These are phyloP conservation scores for Lecanicillium sp. DNA, from an alignment of 2,329 filamentous ascomycete species.

Conservation along the genomic window DNA sequence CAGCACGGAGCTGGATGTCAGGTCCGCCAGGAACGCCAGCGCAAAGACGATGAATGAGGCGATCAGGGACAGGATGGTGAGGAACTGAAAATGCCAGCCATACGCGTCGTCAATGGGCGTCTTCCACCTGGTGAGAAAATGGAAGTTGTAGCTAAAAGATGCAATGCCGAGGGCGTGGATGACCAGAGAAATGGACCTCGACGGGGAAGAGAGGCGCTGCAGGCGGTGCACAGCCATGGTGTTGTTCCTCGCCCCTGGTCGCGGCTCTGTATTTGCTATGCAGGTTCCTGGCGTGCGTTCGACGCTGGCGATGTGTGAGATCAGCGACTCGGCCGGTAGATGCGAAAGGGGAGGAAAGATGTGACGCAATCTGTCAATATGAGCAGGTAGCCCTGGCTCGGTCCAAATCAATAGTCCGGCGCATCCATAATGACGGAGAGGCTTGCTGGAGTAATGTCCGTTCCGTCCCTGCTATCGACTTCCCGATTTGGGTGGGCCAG, in stretches of 20 bases:
- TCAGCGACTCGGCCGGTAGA: no score
- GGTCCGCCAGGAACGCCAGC: constrained; percentile 55
- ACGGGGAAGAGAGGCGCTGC: constrained; percentile 59
- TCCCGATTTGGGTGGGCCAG: no score
- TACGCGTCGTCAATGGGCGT: constrained; percentile 49
- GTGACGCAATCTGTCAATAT: no score
- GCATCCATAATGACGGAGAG: no score
- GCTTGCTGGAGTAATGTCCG: no score
- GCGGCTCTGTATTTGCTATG: no score
- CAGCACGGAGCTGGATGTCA: constrained; percentile 48
- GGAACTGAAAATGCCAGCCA: constrained; percentile 62
- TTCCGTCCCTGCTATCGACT: no score
- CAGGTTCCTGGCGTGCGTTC: no score
- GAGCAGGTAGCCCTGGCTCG: no score
- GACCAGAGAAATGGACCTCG: constrained; percentile 52
- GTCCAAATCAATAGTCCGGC: no score
- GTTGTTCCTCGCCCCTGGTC: no score
- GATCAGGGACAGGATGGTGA: constrained; percentile 65
- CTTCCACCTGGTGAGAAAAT: constrained; percentile 41
- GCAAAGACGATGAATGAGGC: constrained; percentile 54
- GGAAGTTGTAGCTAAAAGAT: constrained; percentile 47
- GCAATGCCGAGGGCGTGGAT: constrained; percentile 49
- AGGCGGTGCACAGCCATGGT: constrained; percentile 48
- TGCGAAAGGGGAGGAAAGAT: background rate
- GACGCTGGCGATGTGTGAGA: no score